A percentile compares a stretch with the other conserved stretches of the same genome.
Evolutionary conservation across 345 rosid genomes (phyloP).

Genomic region (Litchi chinensis): DNA sequence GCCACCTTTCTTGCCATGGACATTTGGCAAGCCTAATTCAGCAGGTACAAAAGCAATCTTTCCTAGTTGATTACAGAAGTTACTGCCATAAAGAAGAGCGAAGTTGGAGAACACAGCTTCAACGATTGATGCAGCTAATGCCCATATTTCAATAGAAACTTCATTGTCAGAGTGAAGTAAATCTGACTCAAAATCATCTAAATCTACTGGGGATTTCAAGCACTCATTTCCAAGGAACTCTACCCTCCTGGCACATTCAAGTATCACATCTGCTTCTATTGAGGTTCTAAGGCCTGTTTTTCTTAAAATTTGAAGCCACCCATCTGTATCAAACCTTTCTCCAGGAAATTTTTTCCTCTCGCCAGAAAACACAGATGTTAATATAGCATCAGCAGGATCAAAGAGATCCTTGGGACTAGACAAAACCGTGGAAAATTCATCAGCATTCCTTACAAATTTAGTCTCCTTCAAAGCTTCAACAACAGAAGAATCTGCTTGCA

Average conservation of each 20-base stretch:
- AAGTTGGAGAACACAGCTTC: slow-evolving; percentile 80
- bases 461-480: slow-evolving; percentile 78
- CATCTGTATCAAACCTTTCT: slow-evolving; percentile 78
- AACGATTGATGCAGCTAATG: slow-evolving; percentile 83
- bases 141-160: slow-evolving; percentile 71
- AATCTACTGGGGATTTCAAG: slow-evolving; percentile 44
- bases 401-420: slow-evolving; percentile 77
- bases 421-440: slow-evolving; percentile 66
- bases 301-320: slow-evolving; percentile 87
- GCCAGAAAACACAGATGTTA: slow-evolving; percentile 79
- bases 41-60: slow-evolving; percentile 85
- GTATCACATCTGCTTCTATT: slow-evolving; percentile 73
- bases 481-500: slow-evolving; percentile 70
- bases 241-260: slow-evolving; percentile 86
- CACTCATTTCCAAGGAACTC: slow-evolving; percentile 71
- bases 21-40: slow-evolving; percentile 78
- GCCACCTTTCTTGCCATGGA: slow-evolving; percentile 62
- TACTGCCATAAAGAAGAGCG: slow-evolving; percentile 75
- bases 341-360: slow-evolving; percentile 91
- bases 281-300: slow-evolving; percentile 78
- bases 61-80: slow-evolving; percentile 77
- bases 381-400: slow-evolving; percentile 83
- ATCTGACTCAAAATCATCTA: slow-evolving; percentile 64
- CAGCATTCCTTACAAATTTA: slow-evolving; percentile 73
- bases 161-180: slow-evolving; percentile 42